Evolutionary conservation across 129 eudicot genomes (phyloP).

Genomic region (Helianthus annuus): HanXRQr2.0-SUNRISE NC_035441.2:169485583-169486082

Average conservation of each 20-base stretch:
- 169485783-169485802: background rate
- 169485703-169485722: slow-evolving; percentile 30
- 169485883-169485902: too few relatives aligned
- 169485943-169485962: too few relatives aligned
- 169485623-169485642: slow-evolving; percentile 68
- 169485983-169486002: too few relatives aligned
- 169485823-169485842: background rate
- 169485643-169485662: slow-evolving; percentile 64
- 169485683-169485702: slow-evolving; percentile 66
- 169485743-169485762: background rate
- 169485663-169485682: slow-evolving; percentile 60
- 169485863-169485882: too few relatives aligned
- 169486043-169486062: too few relatives aligned
- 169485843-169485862: too few relatives aligned
- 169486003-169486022: too few relatives aligned
- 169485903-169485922: too few relatives aligned
- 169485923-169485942: too few relatives aligned
- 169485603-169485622: slow-evolving; percentile 61
- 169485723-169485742: background rate
- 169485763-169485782: background rate
- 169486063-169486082: too few relatives aligned
- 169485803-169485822: background rate
- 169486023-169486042: too few relatives aligned
- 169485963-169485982: too few relatives aligned
- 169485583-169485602: slow-evolving; percentile 61